phyloP scores from a whole-genome alignment of 2,329 filamentous ascomycete species.

The Trichophyton benhamiae region DNA sequence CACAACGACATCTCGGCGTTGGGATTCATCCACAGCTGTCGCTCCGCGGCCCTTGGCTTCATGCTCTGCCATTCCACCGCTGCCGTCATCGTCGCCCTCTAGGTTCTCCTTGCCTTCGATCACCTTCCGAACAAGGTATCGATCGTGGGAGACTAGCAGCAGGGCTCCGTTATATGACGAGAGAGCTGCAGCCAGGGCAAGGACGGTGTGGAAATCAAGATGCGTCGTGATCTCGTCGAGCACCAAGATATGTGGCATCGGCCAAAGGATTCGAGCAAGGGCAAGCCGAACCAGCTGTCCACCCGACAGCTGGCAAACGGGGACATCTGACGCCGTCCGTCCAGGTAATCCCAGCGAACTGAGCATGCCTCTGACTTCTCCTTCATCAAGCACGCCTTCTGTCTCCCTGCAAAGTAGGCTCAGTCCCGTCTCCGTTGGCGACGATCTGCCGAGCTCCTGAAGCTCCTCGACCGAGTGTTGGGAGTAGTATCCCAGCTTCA shows the following conservation, averaged over 20 bases:
- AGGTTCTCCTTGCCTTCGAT: slow-evolving; percentile 48
- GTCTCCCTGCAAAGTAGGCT: slow-evolving; percentile 47
- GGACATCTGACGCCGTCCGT: slow-evolving; percentile 58
- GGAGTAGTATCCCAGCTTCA: slow-evolving; percentile 64
- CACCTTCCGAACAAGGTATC: slow-evolving; percentile 65
- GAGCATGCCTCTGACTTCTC: slow-evolving; percentile 54
- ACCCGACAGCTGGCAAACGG: slow-evolving; percentile 60
- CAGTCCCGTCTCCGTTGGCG: slow-evolving; percentile 51
- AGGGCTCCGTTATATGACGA: slow-evolving; percentile 60
- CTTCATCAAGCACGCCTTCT: slow-evolving; percentile 47
- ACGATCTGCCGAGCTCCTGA: slow-evolving; percentile 42
- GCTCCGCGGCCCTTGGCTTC: not conserved
- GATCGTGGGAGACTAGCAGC: slow-evolving; percentile 66
- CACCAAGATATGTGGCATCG: slow-evolving; percentile 57
- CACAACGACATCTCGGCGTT: slow-evolving; percentile 48
- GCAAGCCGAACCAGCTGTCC: slow-evolving; percentile 61
- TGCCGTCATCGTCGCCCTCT: slow-evolving; percentile 31
- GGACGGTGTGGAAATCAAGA: slow-evolving; percentile 69
- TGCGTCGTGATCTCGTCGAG: slow-evolving; percentile 78
- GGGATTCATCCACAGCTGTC: slow-evolving; percentile 30
- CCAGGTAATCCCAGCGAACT: slow-evolving; percentile 59
- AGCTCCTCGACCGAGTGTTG: slow-evolving; percentile 66
- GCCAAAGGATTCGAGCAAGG: slow-evolving; percentile 57
- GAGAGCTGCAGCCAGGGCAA: slow-evolving; percentile 55
- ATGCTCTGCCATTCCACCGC: slow-evolving; percentile 21